Evolutionary conservation across 108 stramenopile species (phyloP).

Genomic region (Conticribra weissflogii): DNA sequence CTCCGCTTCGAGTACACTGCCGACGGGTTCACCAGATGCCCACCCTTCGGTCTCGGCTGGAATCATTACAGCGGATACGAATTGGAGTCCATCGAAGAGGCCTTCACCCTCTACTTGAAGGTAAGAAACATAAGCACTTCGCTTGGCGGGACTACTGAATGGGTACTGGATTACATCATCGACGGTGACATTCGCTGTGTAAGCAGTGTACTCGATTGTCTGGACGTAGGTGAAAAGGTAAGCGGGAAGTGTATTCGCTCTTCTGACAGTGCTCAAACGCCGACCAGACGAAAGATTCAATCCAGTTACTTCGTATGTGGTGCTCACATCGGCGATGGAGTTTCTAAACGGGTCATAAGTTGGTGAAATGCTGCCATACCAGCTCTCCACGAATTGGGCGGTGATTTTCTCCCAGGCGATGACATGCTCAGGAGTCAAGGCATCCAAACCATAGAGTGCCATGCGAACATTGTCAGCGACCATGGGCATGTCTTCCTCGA

Average conservation of each 20-base stretch:
- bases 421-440: constrained; percentile 27
- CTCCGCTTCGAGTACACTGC: neutral
- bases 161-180: constrained; percentile 35
- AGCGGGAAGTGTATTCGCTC: constrained; percentile 4
- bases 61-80: constrained; percentile 39
- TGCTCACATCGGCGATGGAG: constrained; percentile 24
- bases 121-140: constrained; percentile 31
- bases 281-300: constrained; percentile 22
- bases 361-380: constrained; percentile 15
- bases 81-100: constrained; percentile 26
- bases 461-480: constrained; percentile 39
- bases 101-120: constrained; percentile 19
- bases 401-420: constrained; percentile 32
- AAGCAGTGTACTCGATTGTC: constrained; percentile 21
- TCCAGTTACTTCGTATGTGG: constrained; percentile 22
- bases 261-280: constrained; percentile 14
- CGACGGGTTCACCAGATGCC: constrained; percentile 21
- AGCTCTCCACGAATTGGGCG: constrained; percentile 15
- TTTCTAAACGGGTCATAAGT: constrained; percentile 6
- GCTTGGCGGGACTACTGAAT: constrained; percentile 18
- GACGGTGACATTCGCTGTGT: constrained; percentile 5
- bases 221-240: constrained; percentile 41
- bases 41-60: constrained; percentile 14
- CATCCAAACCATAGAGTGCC: constrained; percentile 36
- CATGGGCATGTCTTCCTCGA: too few relatives aligned